phyloP scores from a whole-genome alignment of 495 filamentous ascomycete species.

The Neurospora sp. region DNA sequence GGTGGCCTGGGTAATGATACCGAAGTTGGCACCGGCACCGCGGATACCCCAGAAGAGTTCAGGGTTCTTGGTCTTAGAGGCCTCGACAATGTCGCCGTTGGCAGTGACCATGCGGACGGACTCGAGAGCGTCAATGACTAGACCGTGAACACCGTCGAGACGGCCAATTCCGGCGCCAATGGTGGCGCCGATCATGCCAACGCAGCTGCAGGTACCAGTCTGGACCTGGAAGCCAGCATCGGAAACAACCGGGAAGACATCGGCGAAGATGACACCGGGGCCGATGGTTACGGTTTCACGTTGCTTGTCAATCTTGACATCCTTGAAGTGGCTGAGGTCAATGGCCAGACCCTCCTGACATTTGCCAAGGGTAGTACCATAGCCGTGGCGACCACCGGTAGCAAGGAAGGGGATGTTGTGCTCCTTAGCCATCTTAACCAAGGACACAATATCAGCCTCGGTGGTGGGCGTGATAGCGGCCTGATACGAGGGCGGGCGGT shows the following conservation, averaged over 20 bases:
- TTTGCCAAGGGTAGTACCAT: neutral
- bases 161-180: conserved; percentile 34
- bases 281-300: neutral
- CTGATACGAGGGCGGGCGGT: neutral
- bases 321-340: conserved; percentile 21
- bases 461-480: neutral
- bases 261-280: neutral
- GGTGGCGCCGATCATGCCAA: conserved; percentile 28
- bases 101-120: conserved; percentile 13
- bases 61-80: conserved; percentile 22
- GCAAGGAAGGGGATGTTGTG: conserved; percentile 8
- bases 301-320: conserved; percentile 15
- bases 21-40: conserved; percentile 38
- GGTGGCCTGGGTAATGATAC: conserved; percentile 26
- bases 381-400: conserved; percentile 9
- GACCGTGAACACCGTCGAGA: conserved; percentile 26
- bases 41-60: conserved; percentile 35
- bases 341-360: conserved; percentile 20
- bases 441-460: neutral
- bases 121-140: conserved; percentile 24
- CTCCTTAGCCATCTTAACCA: neutral
- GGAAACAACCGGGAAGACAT: neutral
- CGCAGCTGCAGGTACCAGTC: conserved; percentile 11
- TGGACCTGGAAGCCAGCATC: conserved; percentile 4
- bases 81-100: conserved; percentile 22